Evolutionary conservation across 306 rosid genomes (phyloP).

Genomic region (Fagus crenata): DNA sequence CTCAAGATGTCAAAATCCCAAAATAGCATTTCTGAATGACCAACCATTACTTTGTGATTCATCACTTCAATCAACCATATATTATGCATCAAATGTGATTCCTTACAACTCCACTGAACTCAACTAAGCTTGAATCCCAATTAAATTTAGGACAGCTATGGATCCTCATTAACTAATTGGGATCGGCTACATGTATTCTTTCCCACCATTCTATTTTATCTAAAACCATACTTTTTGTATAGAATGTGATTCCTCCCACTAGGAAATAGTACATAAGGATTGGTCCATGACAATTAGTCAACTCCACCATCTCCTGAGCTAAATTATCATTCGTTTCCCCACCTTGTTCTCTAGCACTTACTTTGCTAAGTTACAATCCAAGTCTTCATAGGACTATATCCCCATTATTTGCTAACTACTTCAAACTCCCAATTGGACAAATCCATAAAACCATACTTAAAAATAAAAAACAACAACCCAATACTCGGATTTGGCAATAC

Average conservation of each 20-base stretch:
- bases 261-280: not conserved
- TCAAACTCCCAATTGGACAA: not conserved
- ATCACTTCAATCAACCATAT: not conserved
- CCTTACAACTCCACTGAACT: not conserved
- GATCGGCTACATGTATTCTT: no score
- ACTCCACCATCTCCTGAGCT: slow-evolving; percentile 6
- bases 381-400: not conserved
- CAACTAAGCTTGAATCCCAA: no score
- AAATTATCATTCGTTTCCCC: not conserved
- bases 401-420: not conserved
- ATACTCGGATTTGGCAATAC: not conserved
- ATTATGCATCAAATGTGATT: not conserved
- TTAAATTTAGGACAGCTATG: no score
- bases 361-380: not conserved
- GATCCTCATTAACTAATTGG: no score
- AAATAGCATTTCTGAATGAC: not conserved
- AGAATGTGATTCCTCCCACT: not conserved
- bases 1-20: not conserved
- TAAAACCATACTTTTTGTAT: not conserved
- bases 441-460: not conserved
- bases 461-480: not conserved
- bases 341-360: not conserved
- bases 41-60: not conserved
- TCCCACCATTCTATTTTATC: no score
- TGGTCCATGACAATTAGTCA: not conserved